Percentiles rank a stretch among this genome's conserved stretches.
These are phyloP conservation scores for Chaetomiaceae sp. DNA, from an alignment of 2,329 filamentous ascomycete species.

Conservation along the genomic window DNA sequence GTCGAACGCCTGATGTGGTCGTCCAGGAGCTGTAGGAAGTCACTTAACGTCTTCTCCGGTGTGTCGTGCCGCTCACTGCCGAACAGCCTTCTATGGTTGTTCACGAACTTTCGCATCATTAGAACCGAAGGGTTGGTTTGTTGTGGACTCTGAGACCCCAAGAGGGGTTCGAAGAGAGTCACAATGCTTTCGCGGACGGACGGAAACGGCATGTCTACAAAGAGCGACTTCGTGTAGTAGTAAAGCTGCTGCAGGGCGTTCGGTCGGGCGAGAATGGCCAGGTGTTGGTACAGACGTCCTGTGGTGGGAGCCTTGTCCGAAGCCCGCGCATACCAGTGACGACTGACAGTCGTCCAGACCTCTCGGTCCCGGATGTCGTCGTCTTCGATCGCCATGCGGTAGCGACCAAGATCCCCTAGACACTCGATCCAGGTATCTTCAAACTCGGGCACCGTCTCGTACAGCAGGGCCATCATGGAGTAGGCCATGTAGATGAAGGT, in stretches of 20 bases:
- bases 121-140: too few species aligned
- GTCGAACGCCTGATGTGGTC: too few species aligned
- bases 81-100: too few species aligned
- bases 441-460: conserved; percentile 78
- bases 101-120: too few species aligned
- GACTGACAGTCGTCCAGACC: conserved; percentile 72
- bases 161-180: conserved; percentile 59
- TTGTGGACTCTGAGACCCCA: too few species aligned
- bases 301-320: conserved; percentile 69
- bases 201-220: conserved; percentile 58
- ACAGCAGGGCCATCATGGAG: conserved; percentile 78
- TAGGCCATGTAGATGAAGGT: conserved; percentile 86
- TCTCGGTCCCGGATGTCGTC: conserved; percentile 69
- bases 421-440: conserved; percentile 92
- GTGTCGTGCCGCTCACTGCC: too few species aligned
- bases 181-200: conserved; percentile 65
- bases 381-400: conserved; percentile 83
- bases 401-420: conserved; percentile 76
- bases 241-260: conserved; percentile 65
- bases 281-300: conserved; percentile 79
- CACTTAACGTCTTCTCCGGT: too few species aligned
- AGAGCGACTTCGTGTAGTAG: conserved; percentile 65
- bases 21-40: too few species aligned
- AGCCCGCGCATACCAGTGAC: conserved; percentile 79
- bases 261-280: conserved; percentile 70